Evolutionary conservation across 352 stramenopile species (phyloP).

Genomic region (Phytophthora europaea): DNA sequence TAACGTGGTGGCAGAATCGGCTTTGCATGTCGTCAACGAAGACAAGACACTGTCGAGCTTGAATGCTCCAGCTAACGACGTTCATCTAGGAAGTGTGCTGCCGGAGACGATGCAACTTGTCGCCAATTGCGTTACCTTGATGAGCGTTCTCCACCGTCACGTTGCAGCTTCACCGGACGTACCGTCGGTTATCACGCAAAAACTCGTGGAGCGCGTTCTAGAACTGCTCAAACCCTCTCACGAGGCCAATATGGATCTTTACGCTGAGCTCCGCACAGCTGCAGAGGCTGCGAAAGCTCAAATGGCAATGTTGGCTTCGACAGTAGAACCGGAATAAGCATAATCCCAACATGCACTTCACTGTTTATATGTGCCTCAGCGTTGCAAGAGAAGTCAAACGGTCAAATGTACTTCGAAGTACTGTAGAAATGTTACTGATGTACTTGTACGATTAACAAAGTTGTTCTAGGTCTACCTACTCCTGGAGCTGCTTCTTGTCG

Average conservation of each 20-base stretch:
- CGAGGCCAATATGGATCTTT: conserved; percentile 74
- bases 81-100: conserved; percentile 22
- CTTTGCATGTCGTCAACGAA: conserved; percentile 31
- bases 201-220: conserved; percentile 69
- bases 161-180: conserved; percentile 39
- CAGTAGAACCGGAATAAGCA: conserved; percentile 21
- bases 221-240: conserved; percentile 64
- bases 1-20: conserved; percentile 35
- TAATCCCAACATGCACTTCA: no score
- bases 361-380: neutral
- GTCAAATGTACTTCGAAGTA: neutral
- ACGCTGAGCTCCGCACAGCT: conserved; percentile 54
- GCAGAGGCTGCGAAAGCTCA: conserved; percentile 46
- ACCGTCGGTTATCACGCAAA: conserved; percentile 63
- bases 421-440: neutral
- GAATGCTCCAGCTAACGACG: conserved; percentile 2
- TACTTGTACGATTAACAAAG: conserved; percentile 28
- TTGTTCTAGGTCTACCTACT: conserved; percentile 24
- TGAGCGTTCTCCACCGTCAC: conserved; percentile 56
- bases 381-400: neutral
- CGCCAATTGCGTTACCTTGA: conserved; percentile 62
- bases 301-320: conserved; percentile 31
- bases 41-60: conserved; percentile 16
- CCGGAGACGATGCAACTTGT: conserved; percentile 64
- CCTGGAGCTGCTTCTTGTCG: conserved; percentile 55